Percentiles rank a stretch among this genome's conserved stretches.
Conservation (phyloP, 495 filamentous ascomycete species). For the Parathielavia hyrcaniae region DNA sequence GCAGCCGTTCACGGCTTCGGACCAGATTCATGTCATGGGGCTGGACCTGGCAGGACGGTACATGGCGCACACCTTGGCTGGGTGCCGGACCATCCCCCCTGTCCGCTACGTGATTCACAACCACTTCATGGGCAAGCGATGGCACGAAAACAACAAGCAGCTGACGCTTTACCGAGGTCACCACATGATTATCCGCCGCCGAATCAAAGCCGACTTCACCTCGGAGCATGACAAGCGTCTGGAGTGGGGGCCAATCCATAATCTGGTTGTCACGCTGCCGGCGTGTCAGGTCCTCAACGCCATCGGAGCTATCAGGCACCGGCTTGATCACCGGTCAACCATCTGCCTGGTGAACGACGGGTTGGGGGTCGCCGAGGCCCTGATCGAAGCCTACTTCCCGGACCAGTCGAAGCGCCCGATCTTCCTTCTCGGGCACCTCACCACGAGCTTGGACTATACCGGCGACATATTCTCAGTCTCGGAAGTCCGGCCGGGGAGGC, state of each 20-base stretch:
- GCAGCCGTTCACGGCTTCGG: conserved; percentile 18
- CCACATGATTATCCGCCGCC: conserved; percentile 10
- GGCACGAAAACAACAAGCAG: conserved; percentile 22
- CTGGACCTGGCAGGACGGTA: conserved; percentile 44
- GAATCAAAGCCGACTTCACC: conserved; percentile 21
- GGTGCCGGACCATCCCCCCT: conserved; percentile 26
- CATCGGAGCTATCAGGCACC: conserved; percentile 52
- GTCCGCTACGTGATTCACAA: conserved; percentile 30
- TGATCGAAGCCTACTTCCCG: conserved; percentile 63
- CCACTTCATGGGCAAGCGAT: conserved; percentile 13
- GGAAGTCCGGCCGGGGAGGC: conserved; percentile 48
- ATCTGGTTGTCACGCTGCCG: conserved; percentile 69
- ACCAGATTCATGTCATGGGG: conserved; percentile 50
- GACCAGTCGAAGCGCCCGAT: conserved; percentile 57
- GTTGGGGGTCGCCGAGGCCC: conserved; percentile 69
- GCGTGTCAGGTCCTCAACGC: conserved; percentile 50
- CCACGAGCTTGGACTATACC: conserved; percentile 49
- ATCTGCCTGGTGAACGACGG: conserved; percentile 78
- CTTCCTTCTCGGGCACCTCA: conserved; percentile 68
- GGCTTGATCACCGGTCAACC: conserved; percentile 66
- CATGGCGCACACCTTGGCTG: conserved; percentile 45
- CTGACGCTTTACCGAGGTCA: conserved; percentile 24
- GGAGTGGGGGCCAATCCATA: conserved; percentile 52
- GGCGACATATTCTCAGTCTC: conserved; percentile 51
- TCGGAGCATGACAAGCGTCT: conserved; percentile 26